phyloP scores from a whole-genome alignment of 805 yeast genomes.

The Wickerhamomyces hampshirensis region DNA sequence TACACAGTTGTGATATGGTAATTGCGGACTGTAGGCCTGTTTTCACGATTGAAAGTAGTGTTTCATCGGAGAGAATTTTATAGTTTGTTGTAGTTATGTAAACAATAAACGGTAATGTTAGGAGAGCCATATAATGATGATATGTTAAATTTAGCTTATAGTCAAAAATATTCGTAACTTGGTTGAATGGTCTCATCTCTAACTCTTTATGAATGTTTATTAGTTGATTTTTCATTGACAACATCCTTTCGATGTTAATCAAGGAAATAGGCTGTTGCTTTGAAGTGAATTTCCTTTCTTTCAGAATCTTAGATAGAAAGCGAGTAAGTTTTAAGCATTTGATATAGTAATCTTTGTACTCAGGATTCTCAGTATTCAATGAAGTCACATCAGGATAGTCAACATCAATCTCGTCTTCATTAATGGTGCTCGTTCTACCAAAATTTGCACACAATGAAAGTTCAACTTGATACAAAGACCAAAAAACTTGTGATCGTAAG shows the following conservation, averaged over 20 bases:
- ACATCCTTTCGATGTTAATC: constrained; percentile 35
- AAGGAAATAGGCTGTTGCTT: constrained; percentile 36
- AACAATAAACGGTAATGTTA: constrained; percentile 40
- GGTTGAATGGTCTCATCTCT: constrained; percentile 23
- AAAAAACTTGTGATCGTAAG: constrained; percentile 30
- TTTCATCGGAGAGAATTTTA: constrained; percentile 35
- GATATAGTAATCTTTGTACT: constrained; percentile 27
- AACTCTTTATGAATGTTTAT: constrained; percentile 31
- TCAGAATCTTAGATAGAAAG: constrained; percentile 36
- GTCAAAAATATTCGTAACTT: constrained; percentile 31
- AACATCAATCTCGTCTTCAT: constrained; percentile 40
- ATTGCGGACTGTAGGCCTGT: constrained; percentile 38
- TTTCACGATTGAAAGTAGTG: constrained; percentile 34
- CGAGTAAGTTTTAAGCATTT: constrained; percentile 32
- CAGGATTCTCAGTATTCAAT: constrained; percentile 20
- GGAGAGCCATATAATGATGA: constrained; percentile 36
- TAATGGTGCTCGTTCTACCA: constrained; percentile 42
- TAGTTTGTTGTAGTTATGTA: constrained; percentile 33
- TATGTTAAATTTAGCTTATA: constrained; percentile 37
- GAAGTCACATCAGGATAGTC: constrained; percentile 30
- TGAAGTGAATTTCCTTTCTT: constrained; percentile 31
- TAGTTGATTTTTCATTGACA: constrained; percentile 32
- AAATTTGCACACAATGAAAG: constrained; percentile 37
- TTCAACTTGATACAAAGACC: constrained; percentile 42
- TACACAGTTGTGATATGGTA: constrained; percentile 33